Base-by-base conservation (phyloP, 2,329 filamentous ascomycete genomes). In the Aspergillus proliferans region DNA sequence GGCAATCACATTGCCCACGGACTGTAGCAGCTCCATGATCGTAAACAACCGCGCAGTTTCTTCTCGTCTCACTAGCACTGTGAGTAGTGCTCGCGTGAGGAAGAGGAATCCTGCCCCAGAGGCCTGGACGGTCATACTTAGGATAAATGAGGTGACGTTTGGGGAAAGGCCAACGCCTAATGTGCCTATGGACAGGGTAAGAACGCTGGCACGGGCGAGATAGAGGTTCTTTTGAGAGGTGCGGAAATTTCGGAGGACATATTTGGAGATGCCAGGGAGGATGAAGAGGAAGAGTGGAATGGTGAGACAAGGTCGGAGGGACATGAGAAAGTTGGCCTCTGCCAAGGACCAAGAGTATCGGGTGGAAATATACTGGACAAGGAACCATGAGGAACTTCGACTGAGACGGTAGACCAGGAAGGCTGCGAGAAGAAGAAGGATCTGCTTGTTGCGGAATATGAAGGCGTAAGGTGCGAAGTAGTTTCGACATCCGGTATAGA, bases 291-390 rank as follows among this genome's bases (percentile, higher is more conserved):
- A 70, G 2, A 76, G 61, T 3, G 74, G 65, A 4, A 78, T 71
- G 30, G 74, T 76, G 7, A 76, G 66, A 2, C 69, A 71, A 2
- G 75, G 73, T 49, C 74, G 72, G 45, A 76, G 68, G 0, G 75
- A 74, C 4, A 74, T 64, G 18, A 77, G 59, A 48, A 72, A 57
- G 40, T 71, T 72, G 46, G 71, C 62, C 43, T 64, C 54, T 1
- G 74, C 72, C 15, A 79, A 64, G 30, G 71, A 70, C 73, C 75
- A 78, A 21, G 60, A 56, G 48, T 77, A 79, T 21, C 76, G 66
- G n/a, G 72, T 74, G 1, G 75, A 78, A 15, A 76, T 72, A 55
- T 79, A 79, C 49, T 76, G 73, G n/a, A 76, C 66, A 12, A 78
- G 57, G 47, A 78, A 67, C 52, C 68, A 71, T 14, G 73, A 63